These are phyloP conservation scores for Cordyceps sp. DNA, from an alignment of 2,329 filamentous ascomycete genomes.

Conservation along the genomic window DNA sequence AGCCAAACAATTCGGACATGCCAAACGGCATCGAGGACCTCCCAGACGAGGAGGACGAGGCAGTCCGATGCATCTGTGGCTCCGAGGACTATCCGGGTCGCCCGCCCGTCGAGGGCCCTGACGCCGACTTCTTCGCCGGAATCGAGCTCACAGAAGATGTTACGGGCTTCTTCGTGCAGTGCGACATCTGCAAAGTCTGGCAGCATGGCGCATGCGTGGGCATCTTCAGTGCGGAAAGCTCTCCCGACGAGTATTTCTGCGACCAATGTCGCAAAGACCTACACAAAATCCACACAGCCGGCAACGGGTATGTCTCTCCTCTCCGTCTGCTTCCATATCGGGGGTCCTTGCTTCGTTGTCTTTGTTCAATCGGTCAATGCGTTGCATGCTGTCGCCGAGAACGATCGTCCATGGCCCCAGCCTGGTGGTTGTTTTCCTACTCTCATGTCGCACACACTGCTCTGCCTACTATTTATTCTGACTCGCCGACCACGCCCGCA, in stretches of 20 bases:
- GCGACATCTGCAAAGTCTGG: slow-evolving; percentile 96
- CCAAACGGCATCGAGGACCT: slow-evolving; percentile 51
- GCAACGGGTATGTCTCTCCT: slow-evolving; percentile 58
- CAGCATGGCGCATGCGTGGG: slow-evolving; percentile 96
- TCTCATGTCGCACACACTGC: too few relatives aligned
- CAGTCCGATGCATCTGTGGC: slow-evolving; percentile 89
- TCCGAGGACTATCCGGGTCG: slow-evolving; percentile 88
- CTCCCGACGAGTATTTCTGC: slow-evolving; percentile 95
- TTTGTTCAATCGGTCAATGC: too few relatives aligned
- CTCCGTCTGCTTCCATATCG: too few relatives aligned
- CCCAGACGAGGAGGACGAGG: slow-evolving; percentile 71
- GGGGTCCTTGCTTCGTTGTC: background rate
- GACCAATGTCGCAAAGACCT: slow-evolving; percentile 86
- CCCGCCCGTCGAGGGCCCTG: slow-evolving; percentile 43
- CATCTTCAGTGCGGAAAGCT: slow-evolving; percentile 84
- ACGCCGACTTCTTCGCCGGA: slow-evolving; percentile 39
- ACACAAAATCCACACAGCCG: slow-evolving; percentile 65
- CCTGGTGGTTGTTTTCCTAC: too few relatives aligned
- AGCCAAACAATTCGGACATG: slow-evolving; percentile 31
- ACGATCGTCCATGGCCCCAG: too few relatives aligned
- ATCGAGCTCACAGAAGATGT: slow-evolving; percentile 64
- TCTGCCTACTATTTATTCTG: too few relatives aligned
- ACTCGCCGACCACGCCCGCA: slow-evolving; percentile 11
- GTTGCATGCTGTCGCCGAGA: too few relatives aligned
- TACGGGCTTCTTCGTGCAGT: slow-evolving; percentile 93